Evolutionary conservation across 2,329 filamentous ascomycete species (phyloP).

Genomic region (Ophiosphaerella korrae): DNA sequence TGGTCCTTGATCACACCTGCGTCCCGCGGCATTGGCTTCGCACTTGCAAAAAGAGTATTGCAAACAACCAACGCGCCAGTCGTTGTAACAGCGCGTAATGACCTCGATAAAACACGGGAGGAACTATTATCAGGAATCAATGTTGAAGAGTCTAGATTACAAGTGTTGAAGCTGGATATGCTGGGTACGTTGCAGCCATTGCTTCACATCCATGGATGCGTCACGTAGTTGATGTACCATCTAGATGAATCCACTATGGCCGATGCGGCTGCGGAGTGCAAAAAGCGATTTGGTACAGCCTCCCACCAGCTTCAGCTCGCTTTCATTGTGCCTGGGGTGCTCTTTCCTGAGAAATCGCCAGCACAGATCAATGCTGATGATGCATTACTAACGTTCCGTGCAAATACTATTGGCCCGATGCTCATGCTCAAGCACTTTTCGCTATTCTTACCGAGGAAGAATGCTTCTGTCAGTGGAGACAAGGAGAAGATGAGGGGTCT

Average conservation of each 20-base stretch:
- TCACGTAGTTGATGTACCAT: neutral
- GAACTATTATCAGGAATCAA: slow-evolving; percentile 58
- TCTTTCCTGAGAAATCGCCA: slow-evolving; percentile 74
- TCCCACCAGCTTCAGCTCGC: slow-evolving; percentile 67
- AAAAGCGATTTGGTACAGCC: slow-evolving; percentile 56
- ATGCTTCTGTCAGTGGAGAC: slow-evolving; percentile 6
- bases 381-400: slow-evolving; percentile 71
- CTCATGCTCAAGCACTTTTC: slow-evolving; percentile 78
- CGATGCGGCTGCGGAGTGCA: slow-evolving; percentile 60
- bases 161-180: slow-evolving; percentile 61
- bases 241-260: slow-evolving; percentile 67
- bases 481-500: slow-evolving; percentile 31
- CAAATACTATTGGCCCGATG: slow-evolving; percentile 76
- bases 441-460: slow-evolving; percentile 68
- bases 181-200: slow-evolving; percentile 51
- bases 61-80: slow-evolving; percentile 63
- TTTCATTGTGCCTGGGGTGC: slow-evolving; percentile 72
- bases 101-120: slow-evolving; percentile 56
- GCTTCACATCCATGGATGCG: no score
- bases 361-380: slow-evolving; percentile 64
- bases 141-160: slow-evolving; percentile 55
- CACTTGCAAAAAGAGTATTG: slow-evolving; percentile 63
- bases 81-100: slow-evolving; percentile 64
- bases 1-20: slow-evolving; percentile 63
- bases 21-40: slow-evolving; percentile 67